Evolutionary conservation across 495 filamentous ascomycete genomes (phyloP).

Genomic region (Aspergillus indologenus): DNA sequence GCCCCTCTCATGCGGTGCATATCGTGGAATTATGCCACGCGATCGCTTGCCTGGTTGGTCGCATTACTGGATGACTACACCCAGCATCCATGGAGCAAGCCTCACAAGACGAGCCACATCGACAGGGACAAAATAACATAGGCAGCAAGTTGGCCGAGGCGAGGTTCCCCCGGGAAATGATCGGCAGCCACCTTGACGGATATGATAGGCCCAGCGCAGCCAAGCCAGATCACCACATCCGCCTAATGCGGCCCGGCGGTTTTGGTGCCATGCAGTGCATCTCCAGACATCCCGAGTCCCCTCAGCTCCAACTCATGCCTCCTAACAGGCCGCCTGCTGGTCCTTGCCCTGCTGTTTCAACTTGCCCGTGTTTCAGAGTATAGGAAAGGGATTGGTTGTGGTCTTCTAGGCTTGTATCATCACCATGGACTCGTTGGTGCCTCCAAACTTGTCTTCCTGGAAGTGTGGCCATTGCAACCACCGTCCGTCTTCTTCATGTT

Average conservation of each 20-base stretch:
- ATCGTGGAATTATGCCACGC: neutral
- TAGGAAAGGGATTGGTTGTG: neutral
- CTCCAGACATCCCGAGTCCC: neutral
- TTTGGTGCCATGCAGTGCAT: neutral
- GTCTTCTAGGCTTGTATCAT: neutral
- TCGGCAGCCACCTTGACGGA: neutral
- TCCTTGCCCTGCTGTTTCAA: neutral
- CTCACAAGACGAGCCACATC: no score
- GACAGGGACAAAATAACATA: no score
- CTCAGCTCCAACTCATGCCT: neutral
- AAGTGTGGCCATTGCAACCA: no score
- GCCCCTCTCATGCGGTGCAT: neutral
- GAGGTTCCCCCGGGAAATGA: neutral
- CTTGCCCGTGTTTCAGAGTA: neutral
- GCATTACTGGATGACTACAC: neutral
- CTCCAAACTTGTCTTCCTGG: neutral
- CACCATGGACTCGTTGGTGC: neutral
- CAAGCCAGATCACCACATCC: neutral
- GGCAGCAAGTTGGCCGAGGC: no score
- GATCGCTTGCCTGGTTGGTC: neutral
- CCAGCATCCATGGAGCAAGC: no score
- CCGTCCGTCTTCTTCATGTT: neutral
- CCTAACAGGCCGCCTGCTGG: neutral
- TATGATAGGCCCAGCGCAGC: neutral
- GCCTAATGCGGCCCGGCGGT: conserved; percentile 3